These are phyloP conservation scores for Acidiella bohemica DNA, from an alignment of 495 filamentous ascomycete genomes.

Conservation along the genomic window DNA sequence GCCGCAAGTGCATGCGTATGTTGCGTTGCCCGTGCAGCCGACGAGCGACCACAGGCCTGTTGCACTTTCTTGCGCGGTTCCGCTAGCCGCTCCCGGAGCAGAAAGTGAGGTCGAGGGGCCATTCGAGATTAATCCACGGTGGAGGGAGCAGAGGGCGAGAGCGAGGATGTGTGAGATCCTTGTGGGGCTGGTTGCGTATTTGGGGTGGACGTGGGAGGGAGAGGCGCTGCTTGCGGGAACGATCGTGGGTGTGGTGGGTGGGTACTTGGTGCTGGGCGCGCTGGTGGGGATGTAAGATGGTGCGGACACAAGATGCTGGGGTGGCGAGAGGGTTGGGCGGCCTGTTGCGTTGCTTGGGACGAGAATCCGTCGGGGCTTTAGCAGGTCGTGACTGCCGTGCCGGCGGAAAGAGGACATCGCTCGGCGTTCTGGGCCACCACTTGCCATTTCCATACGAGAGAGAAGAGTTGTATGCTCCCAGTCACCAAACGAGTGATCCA, in stretches of 20 bases:
- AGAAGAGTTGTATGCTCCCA: too few species aligned
- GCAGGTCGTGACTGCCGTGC: too few species aligned
- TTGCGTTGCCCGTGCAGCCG: slow-evolving; percentile 56
- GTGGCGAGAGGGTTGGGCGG: too few species aligned
- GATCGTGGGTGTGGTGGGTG: slow-evolving; percentile 9
- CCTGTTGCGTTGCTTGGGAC: too few species aligned
- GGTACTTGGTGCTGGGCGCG: slow-evolving; percentile 10
- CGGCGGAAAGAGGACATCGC: too few species aligned
- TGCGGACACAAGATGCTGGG: too few species aligned
- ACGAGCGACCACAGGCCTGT: slow-evolving; percentile 82
- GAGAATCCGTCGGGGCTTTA: not conserved
- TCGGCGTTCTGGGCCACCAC: too few species aligned
- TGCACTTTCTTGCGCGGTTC: slow-evolving; percentile 47
- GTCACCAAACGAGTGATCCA: too few species aligned
- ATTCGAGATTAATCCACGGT: slow-evolving; percentile 41
- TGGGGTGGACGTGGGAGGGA: slow-evolving; percentile 49
- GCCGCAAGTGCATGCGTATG: slow-evolving; percentile 43
- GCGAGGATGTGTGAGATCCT: slow-evolving; percentile 44
- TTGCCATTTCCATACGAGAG: too few species aligned
- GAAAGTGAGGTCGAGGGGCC: slow-evolving; percentile 31
- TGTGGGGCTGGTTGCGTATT: slow-evolving; percentile 44
- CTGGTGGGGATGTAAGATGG: too few species aligned
- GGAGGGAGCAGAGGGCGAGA: slow-evolving; percentile 35
- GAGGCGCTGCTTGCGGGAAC: slow-evolving; percentile 34
- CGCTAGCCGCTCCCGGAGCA: slow-evolving; percentile 35